Evolutionary conservation across 2,329 filamentous ascomycete genomes (phyloP).

Genomic region (Pseudocercospora crystallina): DNA sequence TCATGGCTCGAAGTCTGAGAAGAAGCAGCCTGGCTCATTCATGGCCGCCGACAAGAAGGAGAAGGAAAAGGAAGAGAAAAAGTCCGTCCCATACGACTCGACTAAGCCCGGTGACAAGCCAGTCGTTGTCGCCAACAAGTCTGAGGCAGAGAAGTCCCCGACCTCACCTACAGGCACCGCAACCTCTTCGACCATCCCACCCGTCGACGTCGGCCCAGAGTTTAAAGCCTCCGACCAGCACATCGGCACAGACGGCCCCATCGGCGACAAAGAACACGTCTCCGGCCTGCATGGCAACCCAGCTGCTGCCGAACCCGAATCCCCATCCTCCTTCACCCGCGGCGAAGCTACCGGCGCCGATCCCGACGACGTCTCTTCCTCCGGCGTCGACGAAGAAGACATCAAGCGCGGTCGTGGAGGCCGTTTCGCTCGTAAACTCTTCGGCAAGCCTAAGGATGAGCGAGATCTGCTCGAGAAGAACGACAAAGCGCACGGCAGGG

Average conservation of each 20-base stretch:
- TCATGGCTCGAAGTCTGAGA: slow-evolving; percentile 21
- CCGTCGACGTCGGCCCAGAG: slow-evolving; percentile 15
- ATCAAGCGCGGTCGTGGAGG: slow-evolving; percentile 31
- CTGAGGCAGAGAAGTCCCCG: slow-evolving; percentile 4
- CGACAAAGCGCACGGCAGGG: slow-evolving; percentile 1
- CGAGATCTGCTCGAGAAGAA: slow-evolving; percentile 5
- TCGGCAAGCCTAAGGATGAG: slow-evolving; percentile 24
- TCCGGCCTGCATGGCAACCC: slow-evolving; percentile 11
- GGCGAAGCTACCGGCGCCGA: slow-evolving; percentile 15
- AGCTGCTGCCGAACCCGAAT: slow-evolving; percentile 11
- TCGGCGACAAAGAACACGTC: slow-evolving; percentile 14
- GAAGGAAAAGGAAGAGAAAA: slow-evolving; percentile 7
- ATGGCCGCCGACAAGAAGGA: slow-evolving; percentile 6
- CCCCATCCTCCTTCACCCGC: slow-evolving; percentile 29
- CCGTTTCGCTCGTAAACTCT: slow-evolving; percentile 34
- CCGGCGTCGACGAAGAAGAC: slow-evolving; percentile 33
- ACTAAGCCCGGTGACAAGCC: slow-evolving; percentile 18
- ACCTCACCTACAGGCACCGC: neutral
- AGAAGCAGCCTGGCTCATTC: slow-evolving; percentile 16
- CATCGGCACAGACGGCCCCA: slow-evolving; percentile 19
- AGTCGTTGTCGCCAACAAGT: slow-evolving; percentile 8
- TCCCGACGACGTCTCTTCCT: slow-evolving; percentile 30
- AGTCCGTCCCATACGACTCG: slow-evolving; percentile 16
- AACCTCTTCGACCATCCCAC: slow-evolving; percentile 9
- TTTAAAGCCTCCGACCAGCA: slow-evolving; percentile 12